Evolutionary conservation across 106 monocot genomes (phyloP), one percentile per base, ranked within the genome.

Genomic region (Gastrodia elata): DNA sequence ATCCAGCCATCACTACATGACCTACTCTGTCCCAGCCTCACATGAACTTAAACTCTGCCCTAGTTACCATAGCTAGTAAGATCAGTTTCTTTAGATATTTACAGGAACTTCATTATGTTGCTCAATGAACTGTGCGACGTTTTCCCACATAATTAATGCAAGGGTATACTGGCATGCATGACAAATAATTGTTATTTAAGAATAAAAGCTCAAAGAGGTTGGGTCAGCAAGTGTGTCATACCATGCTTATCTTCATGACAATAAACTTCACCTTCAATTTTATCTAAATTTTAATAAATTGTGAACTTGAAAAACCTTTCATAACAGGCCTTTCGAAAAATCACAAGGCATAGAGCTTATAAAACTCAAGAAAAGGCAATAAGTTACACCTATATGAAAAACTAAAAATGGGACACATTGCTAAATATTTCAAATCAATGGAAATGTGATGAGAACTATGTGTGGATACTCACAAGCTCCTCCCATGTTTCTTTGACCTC

Each of bases 401-500:
- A 65, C 5, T 6, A 65, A 36, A 65, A 36, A 65, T 35, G 1
- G 1, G 4, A 67, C 15, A 5, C 4, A 38, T 0, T n/a, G 27
- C 18, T 20, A 38, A 67, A 67, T 67, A 67, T 2, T 67, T 67
- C 20, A 67, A 20, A 22, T 58, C 9, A 3, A 61, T 11, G 0
- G 42, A 61, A 71, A 38, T 39, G 57, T 33, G 11, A 71, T 46
- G 28, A 40, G n/a, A 70, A 56, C 43, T 43, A 39, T 35, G 30
- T 56, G 48, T 78, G 15, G 20, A 77, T 78, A 91, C 90, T 93
- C 77, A 98, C 98, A 76, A 98, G 98, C 72, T 98, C 98, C 73
- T 98, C 91, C 98, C 98, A 98, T 18, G 88, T 64, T 33, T 98
- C 98, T 80, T 91, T 93, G 40, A 93, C 91, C 82, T 98, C 98